Evolutionary conservation across 441 rosid genomes (phyloP).

Genomic region (Geranium incanum): DNA sequence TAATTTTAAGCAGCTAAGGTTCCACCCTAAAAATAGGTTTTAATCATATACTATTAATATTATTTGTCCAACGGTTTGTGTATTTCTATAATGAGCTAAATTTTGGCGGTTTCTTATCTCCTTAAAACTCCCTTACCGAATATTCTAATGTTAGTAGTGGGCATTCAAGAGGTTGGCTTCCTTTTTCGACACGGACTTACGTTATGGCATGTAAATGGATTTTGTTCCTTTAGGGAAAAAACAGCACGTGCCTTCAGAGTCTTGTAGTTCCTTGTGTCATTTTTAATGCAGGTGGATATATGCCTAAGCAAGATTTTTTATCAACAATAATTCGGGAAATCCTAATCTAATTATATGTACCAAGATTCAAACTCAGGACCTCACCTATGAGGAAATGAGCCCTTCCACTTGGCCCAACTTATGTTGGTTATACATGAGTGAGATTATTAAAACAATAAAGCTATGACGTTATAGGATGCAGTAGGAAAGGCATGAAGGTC

Average conservation of each 20-base stretch:
- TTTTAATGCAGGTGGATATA: neutral
- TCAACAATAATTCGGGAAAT: too few species aligned
- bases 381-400: too few species aligned
- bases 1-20: neutral
- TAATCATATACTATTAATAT: neutral
- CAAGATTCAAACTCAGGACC: too few species aligned
- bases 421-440: neutral
- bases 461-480: neutral
- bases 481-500: neutral
- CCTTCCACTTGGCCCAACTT: too few species aligned
- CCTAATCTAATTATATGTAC: too few species aligned
- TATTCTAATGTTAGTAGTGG: constrained; percentile 1
- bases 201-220: constrained; percentile 2
- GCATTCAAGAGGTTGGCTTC: constrained; percentile 3
- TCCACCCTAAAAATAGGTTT: constrained; percentile 8
- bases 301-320: neutral
- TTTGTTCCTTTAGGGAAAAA: neutral
- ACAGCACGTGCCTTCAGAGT: neutral
- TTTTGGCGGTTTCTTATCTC: constrained; percentile 10
- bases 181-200: neutral
- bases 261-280: neutral
- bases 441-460: neutral
- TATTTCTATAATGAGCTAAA: neutral
- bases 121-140: neutral
- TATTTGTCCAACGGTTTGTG: neutral